These are phyloP conservation scores for Martensiomyces pterosporus DNA, from an alignment of 192 early-diverging fungal genomes.

Conservation along the genomic window DNA sequence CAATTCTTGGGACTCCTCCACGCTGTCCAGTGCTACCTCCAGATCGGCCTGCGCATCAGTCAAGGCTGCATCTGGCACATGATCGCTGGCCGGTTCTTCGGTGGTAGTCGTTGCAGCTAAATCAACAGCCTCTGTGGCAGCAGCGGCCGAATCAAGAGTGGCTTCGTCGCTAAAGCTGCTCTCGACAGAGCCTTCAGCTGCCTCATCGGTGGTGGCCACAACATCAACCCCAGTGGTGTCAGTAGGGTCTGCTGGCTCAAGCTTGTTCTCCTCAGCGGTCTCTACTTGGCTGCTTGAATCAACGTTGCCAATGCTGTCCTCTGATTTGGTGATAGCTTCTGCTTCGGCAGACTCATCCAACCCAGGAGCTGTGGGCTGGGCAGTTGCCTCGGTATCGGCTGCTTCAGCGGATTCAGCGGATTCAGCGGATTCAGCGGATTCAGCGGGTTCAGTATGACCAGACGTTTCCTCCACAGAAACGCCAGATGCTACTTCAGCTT, in stretches of 20 bases:
- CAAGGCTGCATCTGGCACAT: no score
- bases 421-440: neutral
- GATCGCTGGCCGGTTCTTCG: neutral
- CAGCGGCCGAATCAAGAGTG: no score
- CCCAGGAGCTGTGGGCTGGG: conserved; percentile 1
- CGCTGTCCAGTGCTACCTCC: no score
- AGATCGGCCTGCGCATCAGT: no score
- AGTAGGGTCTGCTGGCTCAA: no score
- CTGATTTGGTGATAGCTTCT: no score
- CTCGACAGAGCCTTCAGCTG: neutral
- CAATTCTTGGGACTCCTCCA: no score
- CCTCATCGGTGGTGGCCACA: neutral
- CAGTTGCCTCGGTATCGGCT: neutral
- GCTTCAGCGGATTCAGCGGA: neutral
- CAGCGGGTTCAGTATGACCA: neutral
- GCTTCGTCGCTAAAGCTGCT: no score
- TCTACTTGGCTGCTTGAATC: no score
- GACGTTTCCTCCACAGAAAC: conserved; percentile 5
- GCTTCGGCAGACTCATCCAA: no score
- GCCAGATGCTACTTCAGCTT: neutral
- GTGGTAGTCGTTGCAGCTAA: no score
- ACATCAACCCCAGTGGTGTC: conserved; percentile 1
- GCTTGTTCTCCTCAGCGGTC: neutral
- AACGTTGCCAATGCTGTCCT: no score
- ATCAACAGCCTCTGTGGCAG: conserved; percentile 1